Base-by-base conservation (phyloP, 306 rosid species). In the Rubus idaeus region DNA sequence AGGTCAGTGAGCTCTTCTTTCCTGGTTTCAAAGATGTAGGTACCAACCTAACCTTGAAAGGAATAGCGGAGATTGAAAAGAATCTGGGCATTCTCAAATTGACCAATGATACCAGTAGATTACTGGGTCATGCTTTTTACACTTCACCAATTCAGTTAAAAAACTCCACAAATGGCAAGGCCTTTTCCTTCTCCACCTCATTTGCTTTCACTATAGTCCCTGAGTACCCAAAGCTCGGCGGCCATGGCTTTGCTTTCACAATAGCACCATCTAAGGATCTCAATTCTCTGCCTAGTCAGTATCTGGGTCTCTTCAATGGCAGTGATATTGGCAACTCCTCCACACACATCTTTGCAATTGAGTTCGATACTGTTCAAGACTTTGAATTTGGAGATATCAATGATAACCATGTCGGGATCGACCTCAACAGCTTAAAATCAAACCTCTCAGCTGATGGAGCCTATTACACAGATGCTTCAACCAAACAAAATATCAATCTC, bases 161-260 rank as follows among this genome's bases (percentile, higher is more conserved):
- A 76, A 88, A 91, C 91, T 84, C 87, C 41, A 71, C 83, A 35
- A 55, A 20, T 41, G 91, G 91, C 45, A 81, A 85, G 83, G 96
- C 79, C 77, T 61, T 83, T 75, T 91, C 98, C 10, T 93, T 93
- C 68, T 89, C 97, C n/a, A 71, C 96, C 17, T 83, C 89, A 0
- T 91, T 93, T 70, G 95, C 79, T 75, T 70, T 93, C 68, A 78
- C 84, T 73, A 74, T 87, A 41, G 90, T 93, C 23, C 95, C 98
- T 12, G 90, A 93, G 83, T 91, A 91, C 69, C 95, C 95, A 3
- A 88, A 81, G 63, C 93, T 91, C 13, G 98, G 98, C 61, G 98
- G 98, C 62, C 98, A 93, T 68, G 98, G 98, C 75, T 11, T 93
- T 21, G 97, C 97, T 63, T 93, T 93, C 75, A 63, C 96, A 9